These are phyloP conservation scores for Lepiota venenata DNA, from an alignment of 768 basidiomycete species.

Conservation along the genomic window DNA sequence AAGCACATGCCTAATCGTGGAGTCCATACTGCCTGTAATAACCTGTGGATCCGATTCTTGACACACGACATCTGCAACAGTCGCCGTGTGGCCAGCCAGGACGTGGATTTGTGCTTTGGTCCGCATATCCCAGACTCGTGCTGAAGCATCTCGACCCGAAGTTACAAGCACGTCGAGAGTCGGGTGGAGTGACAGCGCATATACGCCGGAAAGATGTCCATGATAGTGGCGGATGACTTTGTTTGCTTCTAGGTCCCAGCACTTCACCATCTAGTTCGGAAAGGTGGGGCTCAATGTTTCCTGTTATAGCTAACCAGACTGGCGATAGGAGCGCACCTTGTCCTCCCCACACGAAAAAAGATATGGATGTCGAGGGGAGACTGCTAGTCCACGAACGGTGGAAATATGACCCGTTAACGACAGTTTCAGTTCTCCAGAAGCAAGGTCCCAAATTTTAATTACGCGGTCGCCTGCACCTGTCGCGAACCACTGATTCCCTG, in stretches of 20 bases:
- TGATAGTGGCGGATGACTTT: constrained; percentile 99
- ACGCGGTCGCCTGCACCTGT: constrained; percentile 98
- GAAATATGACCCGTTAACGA: constrained; percentile 97
- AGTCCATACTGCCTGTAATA: constrained; percentile 98
- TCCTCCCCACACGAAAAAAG: constrained; percentile 97
- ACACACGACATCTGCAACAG: constrained; percentile 93
- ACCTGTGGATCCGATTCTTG: constrained; percentile 98
- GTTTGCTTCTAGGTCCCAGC: constrained; percentile 98
- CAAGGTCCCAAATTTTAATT: constrained; percentile 98
- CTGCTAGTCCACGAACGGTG: constrained; percentile 92
- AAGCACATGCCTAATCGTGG: constrained; percentile 73
- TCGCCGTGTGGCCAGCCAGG: constrained; percentile 89
- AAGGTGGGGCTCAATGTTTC: no score
- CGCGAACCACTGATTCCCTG: constrained; percentile 98
- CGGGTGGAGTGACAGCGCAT: constrained; percentile 87
- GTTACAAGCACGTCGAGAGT: constrained; percentile 96
- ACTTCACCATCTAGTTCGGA: constrained; percentile 89
- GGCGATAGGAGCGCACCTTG: constrained; percentile 55
- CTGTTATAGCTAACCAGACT: neutral
- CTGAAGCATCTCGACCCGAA: constrained; percentile 92
- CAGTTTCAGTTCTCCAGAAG: constrained; percentile 95
- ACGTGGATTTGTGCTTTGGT: constrained; percentile 96
- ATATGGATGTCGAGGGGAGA: constrained; percentile 92
- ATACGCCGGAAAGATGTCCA: constrained; percentile 98
- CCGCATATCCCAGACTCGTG: constrained; percentile 99